A percentile compares a stretch with the other conserved stretches of the same genome.
Evolutionary conservation across 2,329 filamentous ascomycete genomes (phyloP).

Genomic region (Magnaporthales sp.): DNA sequence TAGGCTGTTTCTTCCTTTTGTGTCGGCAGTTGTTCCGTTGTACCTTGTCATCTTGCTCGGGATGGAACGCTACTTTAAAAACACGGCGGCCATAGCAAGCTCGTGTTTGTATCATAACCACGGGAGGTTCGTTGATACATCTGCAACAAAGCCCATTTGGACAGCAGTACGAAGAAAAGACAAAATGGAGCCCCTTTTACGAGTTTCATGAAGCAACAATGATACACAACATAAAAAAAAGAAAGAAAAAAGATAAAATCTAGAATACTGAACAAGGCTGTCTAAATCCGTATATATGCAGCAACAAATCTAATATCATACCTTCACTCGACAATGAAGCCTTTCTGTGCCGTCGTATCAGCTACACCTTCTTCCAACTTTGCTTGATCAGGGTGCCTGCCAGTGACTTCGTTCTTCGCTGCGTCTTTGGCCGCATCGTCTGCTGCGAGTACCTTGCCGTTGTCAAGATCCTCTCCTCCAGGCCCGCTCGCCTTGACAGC

Average conservation of each 20-base stretch:
- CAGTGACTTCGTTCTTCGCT: neutral
- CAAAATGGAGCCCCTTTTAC: too few relatives aligned
- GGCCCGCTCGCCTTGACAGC: slow-evolving; percentile 20
- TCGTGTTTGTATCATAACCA: neutral
- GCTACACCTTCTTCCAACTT: neutral
- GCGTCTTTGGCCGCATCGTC: neutral
- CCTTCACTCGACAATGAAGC: slow-evolving; percentile 12
- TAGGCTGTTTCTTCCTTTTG: neutral
- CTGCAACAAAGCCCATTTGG: too few relatives aligned
- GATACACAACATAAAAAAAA: too few relatives aligned
- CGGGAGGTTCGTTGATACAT: too few relatives aligned
- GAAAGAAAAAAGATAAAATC: neutral
- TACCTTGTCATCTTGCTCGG: too few relatives aligned
- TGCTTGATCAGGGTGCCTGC: neutral
- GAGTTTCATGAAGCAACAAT: too few relatives aligned
- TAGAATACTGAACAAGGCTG: neutral
- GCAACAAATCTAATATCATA: neutral
- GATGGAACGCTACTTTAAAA: too few relatives aligned
- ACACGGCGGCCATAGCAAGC: too few relatives aligned
- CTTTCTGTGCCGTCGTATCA: slow-evolving; percentile 11
- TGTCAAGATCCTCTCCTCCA: slow-evolving; percentile 16
- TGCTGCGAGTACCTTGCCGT: neutral
- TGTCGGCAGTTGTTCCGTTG: neutral
- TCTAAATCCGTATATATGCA: neutral
- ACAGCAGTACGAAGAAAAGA: too few relatives aligned